Base-by-base conservation (phyloP, 2,329 filamentous ascomycete genomes). In the Apiospora rasikravindrae region DNA sequence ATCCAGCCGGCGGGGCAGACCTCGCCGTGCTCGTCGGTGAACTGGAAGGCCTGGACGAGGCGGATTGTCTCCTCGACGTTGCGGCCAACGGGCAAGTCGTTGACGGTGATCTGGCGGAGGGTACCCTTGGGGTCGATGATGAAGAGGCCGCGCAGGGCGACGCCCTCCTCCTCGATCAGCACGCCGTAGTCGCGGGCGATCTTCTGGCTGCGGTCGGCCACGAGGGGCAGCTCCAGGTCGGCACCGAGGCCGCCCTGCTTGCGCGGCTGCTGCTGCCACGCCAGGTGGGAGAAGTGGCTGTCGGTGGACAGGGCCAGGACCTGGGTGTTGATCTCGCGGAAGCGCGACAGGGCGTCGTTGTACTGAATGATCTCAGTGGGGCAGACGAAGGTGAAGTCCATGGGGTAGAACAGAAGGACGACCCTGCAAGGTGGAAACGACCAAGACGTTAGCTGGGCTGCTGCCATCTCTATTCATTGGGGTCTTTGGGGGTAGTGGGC, bases 21-120 rank as follows among this genome's bases (percentile, higher is more conserved):
- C 80, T 94, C 91, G 82, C 94, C 95, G 86, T 93, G 94, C 76
- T 94, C 93, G 76, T 95, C 93, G 16, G 93, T 93, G 85, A 96
- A 94, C 82, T 95, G 93, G 81, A 95, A 95, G 7, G 92, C 92
- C 75, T 92, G 87, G 72, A 91, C 88, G 0, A 92, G 91, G 49
- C 90, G 88, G 76, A 91, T 84, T 1, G 88, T 88, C 83, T 92
- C 90, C 78, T 91, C 88, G 71, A 92, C 90, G 75, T 88, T 86
- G 75, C 90, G 88, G 73, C 90, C 90, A 74, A 92, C 89, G 73
- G 89, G 88, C 44, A 91, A 85, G 77, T 92, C 89, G 82, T 91
- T 91, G 83, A 91, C 84, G 74, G 89, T 91, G 80, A 91, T 90
- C 85, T 90, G 88, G 74, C 89, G 83, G 37, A 92, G 83, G 40